Percentiles rank a stretch among this genome's conserved stretches.
These are phyloP conservation scores for Straminergon stramineum DNA, from an alignment of 225 moss, liverwort and hornwort species.

Conservation along the genomic window DNA sequence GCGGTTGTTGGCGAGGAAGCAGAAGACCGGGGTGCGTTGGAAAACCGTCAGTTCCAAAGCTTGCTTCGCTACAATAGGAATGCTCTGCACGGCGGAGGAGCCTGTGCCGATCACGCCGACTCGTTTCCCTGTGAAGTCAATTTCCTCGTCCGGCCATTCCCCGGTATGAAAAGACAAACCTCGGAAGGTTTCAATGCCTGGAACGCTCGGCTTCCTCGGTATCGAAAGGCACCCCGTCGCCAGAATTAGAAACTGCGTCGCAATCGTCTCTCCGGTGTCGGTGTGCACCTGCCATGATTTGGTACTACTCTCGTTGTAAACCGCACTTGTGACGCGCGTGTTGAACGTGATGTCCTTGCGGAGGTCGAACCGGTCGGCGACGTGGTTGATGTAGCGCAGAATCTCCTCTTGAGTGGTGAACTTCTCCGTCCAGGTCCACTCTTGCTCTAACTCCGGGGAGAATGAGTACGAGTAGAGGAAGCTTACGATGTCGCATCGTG, in stretches of 20 bases:
- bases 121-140: constrained; percentile 25
- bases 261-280: constrained; percentile 6
- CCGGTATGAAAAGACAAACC: constrained; percentile 11
- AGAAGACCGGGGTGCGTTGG: constrained; percentile 39
- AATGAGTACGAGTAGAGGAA: constrained; percentile 29
- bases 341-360: constrained; percentile 25
- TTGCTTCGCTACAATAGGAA: constrained; percentile 26
- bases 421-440: constrained; percentile 41
- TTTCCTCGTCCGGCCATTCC: constrained; percentile 8
- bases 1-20: constrained; percentile 3
- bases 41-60: constrained; percentile 24
- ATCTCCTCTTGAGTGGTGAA: constrained; percentile 6
- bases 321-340: constrained; percentile 12
- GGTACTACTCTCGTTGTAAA: not conserved
- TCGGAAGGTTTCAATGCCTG: constrained; percentile 6
- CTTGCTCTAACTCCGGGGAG: constrained; percentile 27
- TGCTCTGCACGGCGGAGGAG: constrained; percentile 19
- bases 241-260: constrained; percentile 5
- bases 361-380: constrained; percentile 35
- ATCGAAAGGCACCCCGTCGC: constrained; percentile 15
- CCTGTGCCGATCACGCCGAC: constrained; percentile 45
- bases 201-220: not conserved
- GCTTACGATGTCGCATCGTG: constrained; percentile 29
- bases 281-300: constrained; percentile 19
- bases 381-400: constrained; percentile 22